These are phyloP conservation scores for Trebouxia gelatinosa DNA, from an alignment of 163 green algal species.

Conservation along the genomic window DNA sequence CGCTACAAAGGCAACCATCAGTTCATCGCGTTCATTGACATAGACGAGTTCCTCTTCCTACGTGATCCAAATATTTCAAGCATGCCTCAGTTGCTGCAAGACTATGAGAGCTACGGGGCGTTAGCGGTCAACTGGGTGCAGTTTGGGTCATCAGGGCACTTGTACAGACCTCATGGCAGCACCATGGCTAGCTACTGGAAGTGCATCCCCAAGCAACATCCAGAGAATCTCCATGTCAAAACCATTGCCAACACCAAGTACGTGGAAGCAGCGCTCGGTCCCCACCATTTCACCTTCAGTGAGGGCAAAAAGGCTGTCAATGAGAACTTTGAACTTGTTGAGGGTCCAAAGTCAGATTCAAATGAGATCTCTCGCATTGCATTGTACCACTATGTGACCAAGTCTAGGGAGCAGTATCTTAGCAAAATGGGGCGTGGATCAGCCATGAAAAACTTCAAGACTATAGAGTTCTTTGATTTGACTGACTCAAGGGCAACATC, in stretches of 20 bases:
- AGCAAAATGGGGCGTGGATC: slow-evolving; percentile 48
- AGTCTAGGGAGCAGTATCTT: slow-evolving; percentile 45
- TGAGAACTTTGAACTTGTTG: slow-evolving; percentile 11
- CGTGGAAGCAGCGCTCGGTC: slow-evolving; percentile 26
- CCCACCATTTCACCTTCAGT: slow-evolving; percentile 53
- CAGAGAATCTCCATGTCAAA: slow-evolving; percentile 52
- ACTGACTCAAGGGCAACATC: slow-evolving; percentile 21
- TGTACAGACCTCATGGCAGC: slow-evolving; percentile 31
- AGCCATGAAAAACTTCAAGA: slow-evolving; percentile 39
- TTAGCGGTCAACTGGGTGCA: slow-evolving; percentile 58
- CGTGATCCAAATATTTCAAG: slow-evolving; percentile 15
- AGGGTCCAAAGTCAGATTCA: slow-evolving; percentile 23
- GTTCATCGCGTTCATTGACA: slow-evolving; percentile 62
- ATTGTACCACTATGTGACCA: slow-evolving; percentile 60
- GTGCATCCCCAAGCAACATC: slow-evolving; percentile 40
- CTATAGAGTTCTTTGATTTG: slow-evolving; percentile 31
- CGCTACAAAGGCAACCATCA: slow-evolving; percentile 36
- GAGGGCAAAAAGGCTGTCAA: slow-evolving; percentile 30
- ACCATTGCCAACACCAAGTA: slow-evolving; percentile 49
- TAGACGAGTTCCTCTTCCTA: slow-evolving; percentile 61
- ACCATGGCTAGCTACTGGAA: slow-evolving; percentile 42
- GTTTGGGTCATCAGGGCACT: slow-evolving; percentile 56
- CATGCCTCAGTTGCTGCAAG: slow-evolving; percentile 41
- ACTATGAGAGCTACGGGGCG: slow-evolving; percentile 41
- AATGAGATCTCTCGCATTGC: slow-evolving; percentile 31